phyloP scores from a whole-genome alignment of 2,329 filamentous ascomycete species.

The Scolecobasidium constrictum region DNA sequence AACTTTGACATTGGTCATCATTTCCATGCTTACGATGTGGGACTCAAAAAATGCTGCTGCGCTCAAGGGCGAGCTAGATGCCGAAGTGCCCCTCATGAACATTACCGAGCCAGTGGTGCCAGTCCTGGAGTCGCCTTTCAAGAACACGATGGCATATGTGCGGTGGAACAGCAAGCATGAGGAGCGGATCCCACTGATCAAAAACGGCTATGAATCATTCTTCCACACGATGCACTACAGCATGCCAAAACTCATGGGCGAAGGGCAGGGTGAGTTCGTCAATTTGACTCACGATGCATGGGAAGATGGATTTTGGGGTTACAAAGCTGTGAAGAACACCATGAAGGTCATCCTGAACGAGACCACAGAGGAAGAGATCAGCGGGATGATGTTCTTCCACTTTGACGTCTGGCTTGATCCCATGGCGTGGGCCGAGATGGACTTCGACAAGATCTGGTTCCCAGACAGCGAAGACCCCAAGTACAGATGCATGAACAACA shows the following conservation, averaged over 20 bases:
- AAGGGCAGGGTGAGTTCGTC: slow-evolving; percentile 6
- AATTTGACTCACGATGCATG: slow-evolving; percentile 21
- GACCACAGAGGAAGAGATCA: slow-evolving; percentile 15
- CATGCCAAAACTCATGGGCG: slow-evolving; percentile 8
- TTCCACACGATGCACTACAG: slow-evolving; percentile 21
- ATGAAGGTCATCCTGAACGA: slow-evolving; percentile 22
- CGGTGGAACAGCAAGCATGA: slow-evolving; percentile 18
- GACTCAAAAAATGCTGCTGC: slow-evolving; percentile 11
- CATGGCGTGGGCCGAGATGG: slow-evolving; percentile 17
- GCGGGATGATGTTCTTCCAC: slow-evolving; percentile 22
- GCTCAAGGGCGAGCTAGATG: not conserved
- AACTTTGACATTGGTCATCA: slow-evolving; percentile 14
- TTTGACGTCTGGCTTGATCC: slow-evolving; percentile 26
- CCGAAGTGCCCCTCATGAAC: not conserved
- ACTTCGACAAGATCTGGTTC: slow-evolving; percentile 20
- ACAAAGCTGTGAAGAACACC: slow-evolving; percentile 18
- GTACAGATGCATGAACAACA: slow-evolving; percentile 16
- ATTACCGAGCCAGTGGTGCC: slow-evolving; percentile 2
- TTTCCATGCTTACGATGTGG: slow-evolving; percentile 14
- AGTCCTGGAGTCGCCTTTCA: slow-evolving; percentile 19
- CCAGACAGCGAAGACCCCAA: slow-evolving; percentile 15
- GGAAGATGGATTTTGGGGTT: slow-evolving; percentile 14
- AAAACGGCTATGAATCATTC: slow-evolving; percentile 20
- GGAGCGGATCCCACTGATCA: slow-evolving; percentile 18
- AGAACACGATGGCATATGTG: slow-evolving; percentile 19